phyloP scores from a whole-genome alignment of 1,284 basidiomycete species.

The Heterobasidion annosum region DNA sequence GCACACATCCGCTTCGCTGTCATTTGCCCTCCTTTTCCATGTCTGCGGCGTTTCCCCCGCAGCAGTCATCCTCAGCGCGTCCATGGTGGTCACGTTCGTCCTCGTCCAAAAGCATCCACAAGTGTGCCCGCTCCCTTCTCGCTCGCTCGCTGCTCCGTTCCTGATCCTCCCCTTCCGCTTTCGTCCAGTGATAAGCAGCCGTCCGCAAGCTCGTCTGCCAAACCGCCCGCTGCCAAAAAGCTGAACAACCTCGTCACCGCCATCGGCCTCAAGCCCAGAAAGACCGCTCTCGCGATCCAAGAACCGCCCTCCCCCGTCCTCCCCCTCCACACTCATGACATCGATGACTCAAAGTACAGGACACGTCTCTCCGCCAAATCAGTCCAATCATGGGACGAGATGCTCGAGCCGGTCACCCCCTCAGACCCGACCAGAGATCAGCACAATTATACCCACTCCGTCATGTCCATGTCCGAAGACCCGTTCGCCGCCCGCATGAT shows the following conservation, averaged over 20 bases:
- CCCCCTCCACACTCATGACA: conserved; percentile 16
- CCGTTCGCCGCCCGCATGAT: conserved; percentile 49
- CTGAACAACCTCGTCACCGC: conserved; percentile 48
- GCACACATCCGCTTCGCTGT: background rate
- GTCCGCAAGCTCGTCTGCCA: background rate
- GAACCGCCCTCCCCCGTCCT: conserved; percentile 29
- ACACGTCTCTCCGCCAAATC: conserved; percentile 41
- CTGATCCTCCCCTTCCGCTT: background rate
- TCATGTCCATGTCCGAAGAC: conserved; percentile 57
- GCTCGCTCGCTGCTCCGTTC: background rate
- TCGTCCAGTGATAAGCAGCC: conserved; percentile 6
- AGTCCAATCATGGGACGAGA: conserved; percentile 31
- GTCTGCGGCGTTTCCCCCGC: conserved; percentile 8
- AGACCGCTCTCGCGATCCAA: conserved; percentile 43
- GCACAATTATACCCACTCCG: conserved; percentile 35
- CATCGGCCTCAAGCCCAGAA: conserved; percentile 57
- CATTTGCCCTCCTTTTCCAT: background rate
- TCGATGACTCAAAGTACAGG: conserved; percentile 15
- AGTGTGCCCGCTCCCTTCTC: background rate
- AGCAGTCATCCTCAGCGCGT: conserved; percentile 11
- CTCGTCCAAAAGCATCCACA: conserved; percentile 16
- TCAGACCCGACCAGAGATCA: conserved; percentile 31
- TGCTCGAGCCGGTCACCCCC: conserved; percentile 24
- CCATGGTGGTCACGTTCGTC: conserved; percentile 27
- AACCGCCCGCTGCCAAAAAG: conserved; percentile 22